Conservation (phyloP, 139 green algal species). For the Diplosphaera chodatii region DNA sequence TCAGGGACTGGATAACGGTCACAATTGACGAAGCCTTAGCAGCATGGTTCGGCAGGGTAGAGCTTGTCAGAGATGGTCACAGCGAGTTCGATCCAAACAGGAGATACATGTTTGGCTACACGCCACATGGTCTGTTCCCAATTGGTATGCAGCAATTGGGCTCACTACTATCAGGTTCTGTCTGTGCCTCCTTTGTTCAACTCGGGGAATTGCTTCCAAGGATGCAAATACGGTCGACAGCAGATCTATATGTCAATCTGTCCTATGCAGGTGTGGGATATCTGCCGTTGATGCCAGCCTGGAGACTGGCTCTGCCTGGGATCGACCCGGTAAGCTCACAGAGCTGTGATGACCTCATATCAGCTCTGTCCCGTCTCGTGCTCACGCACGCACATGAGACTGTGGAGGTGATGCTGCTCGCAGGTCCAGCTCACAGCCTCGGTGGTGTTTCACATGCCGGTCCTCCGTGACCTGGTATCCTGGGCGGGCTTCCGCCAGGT, state of each 20-base stretch:
- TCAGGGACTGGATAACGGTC: conserved; percentile 49
- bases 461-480: conserved; percentile 45
- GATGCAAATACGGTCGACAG: no score
- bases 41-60: conserved; percentile 56
- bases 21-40: conserved; percentile 48
- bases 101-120: conserved; percentile 68
- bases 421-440: conserved; percentile 41
- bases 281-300: conserved; percentile 57
- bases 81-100: conserved; percentile 16
- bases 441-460: conserved; percentile 54
- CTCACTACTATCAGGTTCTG: no score
- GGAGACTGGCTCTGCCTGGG: conserved; percentile 29
- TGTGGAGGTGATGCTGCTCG: no score
- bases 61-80: conserved; percentile 35
- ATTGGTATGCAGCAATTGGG: conserved; percentile 50
- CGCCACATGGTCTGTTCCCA: conserved; percentile 77
- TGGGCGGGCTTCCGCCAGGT: conserved; percentile 64
- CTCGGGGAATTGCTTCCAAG: no score
- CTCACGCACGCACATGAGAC: no score
- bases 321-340: conserved; percentile 33
- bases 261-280: conserved; percentile 57
- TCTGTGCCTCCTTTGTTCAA: no score
- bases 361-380: no score
- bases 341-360: no score
- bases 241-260: no score